A percentile compares a stretch with the other conserved stretches of the same genome.
These are phyloP conservation scores for Cornus controversa DNA, from an alignment of 148 eudicot genomes.

Conservation along the genomic window DNA sequence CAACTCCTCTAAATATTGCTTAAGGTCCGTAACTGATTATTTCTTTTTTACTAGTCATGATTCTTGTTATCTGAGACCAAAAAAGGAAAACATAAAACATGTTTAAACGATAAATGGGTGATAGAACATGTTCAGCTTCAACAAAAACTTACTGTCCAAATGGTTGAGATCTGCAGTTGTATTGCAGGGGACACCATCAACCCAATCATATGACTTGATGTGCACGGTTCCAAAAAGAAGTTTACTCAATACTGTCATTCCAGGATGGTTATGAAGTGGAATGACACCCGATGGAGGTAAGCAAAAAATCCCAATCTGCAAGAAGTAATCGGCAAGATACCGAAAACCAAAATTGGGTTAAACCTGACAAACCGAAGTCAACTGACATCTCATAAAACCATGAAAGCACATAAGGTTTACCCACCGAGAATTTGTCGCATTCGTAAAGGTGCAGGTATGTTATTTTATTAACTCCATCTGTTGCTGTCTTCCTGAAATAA, in stretches of 20 bases:
- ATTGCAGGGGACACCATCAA: slow-evolving; percentile 17
- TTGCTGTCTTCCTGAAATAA: slow-evolving; percentile 39
- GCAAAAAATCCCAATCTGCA: slow-evolving; percentile 86
- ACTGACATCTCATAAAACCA: not conserved
- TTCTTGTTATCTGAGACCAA: too few species aligned
- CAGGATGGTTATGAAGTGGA: slow-evolving; percentile 91
- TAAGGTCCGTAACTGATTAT: too few species aligned
- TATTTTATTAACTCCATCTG: slow-evolving; percentile 39
- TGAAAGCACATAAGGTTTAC: slow-evolving; percentile 14
- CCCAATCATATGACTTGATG: slow-evolving; percentile 81
- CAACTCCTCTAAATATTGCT: too few species aligned
- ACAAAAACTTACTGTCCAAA: slow-evolving; percentile 35
- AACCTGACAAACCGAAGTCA: not conserved
- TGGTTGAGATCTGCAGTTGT: not conserved
- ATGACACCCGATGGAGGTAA: slow-evolving; percentile 77
- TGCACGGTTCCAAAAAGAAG: slow-evolving; percentile 86
- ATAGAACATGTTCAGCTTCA: not conserved
- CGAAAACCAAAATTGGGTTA: not conserved
- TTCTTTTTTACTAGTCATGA: too few species aligned
- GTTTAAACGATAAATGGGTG: not conserved
- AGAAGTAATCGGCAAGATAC: not conserved
- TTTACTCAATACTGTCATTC: slow-evolving; percentile 89
- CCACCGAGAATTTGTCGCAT: slow-evolving; percentile 78
- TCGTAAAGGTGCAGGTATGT: slow-evolving; percentile 65
- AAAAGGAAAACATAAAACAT: not conserved